Conservation (phyloP, 768 basidiomycete species). For the Tubosaeta sp. region DNA sequence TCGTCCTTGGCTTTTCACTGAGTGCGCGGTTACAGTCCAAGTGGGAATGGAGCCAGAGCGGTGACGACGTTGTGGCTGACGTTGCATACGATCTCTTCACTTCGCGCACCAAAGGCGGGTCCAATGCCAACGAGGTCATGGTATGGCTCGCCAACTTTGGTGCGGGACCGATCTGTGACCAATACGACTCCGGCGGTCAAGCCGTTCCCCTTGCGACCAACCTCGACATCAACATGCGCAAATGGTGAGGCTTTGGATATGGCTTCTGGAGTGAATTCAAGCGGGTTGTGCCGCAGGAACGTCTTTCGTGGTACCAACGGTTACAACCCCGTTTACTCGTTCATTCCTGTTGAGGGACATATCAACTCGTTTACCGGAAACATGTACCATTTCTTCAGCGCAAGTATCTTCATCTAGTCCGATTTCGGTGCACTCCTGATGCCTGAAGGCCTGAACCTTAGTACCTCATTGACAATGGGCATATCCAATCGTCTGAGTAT, state of each 20-base stretch:
- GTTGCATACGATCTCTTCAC: constrained; percentile 67
- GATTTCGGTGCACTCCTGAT: neutral
- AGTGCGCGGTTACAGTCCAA: constrained; percentile 33
- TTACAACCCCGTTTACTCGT: constrained; percentile 48
- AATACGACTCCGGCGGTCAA: constrained; percentile 43
- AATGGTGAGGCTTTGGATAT: constrained; percentile 37
- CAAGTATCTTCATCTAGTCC: constrained; percentile 12
- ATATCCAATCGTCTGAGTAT: constrained; percentile 49
- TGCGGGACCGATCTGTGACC: constrained; percentile 52
- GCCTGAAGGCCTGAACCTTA: constrained; percentile 21
- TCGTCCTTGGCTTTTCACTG: neutral
- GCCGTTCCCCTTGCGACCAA: constrained; percentile 41
- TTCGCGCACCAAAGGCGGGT: constrained; percentile 44
- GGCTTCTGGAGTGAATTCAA: neutral
- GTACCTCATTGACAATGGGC: constrained; percentile 47
- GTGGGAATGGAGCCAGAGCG: constrained; percentile 55
- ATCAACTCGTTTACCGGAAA: constrained; percentile 48
- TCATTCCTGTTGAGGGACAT: constrained; percentile 35
- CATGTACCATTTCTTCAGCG: constrained; percentile 49
- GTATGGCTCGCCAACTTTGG: constrained; percentile 60
- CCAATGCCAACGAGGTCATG: constrained; percentile 50
- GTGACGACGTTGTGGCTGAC: constrained; percentile 44
- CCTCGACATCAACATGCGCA: constrained; percentile 44
- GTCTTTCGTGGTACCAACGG: constrained; percentile 53
- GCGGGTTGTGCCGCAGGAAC: constrained; percentile 37